These are phyloP conservation scores for Metschnikowia gelsemii DNA, from an alignment of 805 yeast genomes.

Conservation along the genomic window DNA sequence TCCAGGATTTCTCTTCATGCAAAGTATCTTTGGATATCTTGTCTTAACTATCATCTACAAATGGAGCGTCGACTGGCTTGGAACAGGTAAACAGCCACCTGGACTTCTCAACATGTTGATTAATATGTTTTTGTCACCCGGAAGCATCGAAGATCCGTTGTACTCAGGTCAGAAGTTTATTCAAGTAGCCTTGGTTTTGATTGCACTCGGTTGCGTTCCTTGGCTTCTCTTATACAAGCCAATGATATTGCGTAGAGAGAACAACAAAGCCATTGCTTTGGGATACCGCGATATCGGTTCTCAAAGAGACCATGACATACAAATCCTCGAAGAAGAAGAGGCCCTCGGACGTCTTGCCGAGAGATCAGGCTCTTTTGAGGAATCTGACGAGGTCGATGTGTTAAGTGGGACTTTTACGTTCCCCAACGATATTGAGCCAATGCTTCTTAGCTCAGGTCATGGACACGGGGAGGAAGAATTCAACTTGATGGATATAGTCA, in stretches of 20 bases:
- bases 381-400: constrained; percentile 18
- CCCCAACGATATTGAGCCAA: constrained; percentile 40
- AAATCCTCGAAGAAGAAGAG: constrained; percentile 43
- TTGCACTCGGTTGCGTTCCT: constrained; percentile 90
- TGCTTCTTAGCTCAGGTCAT: constrained; percentile 27
- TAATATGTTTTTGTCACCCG: constrained; percentile 93
- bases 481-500: constrained; percentile 64
- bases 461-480: constrained; percentile 42
- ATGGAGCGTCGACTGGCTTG: constrained; percentile 93
- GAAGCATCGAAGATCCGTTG: constrained; percentile 74
- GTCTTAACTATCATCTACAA: constrained; percentile 84
- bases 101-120: constrained; percentile 92
- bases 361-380: constrained; percentile 1
- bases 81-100: constrained; percentile 77
- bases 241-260: constrained; percentile 40
- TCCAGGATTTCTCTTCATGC: constrained; percentile 94
- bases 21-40: constrained; percentile 91
- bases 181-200: constrained; percentile 66
- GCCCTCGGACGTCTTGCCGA: constrained; percentile 17
- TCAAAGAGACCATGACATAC: constrained; percentile 29
- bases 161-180: constrained; percentile 76
- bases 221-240: constrained; percentile 88
- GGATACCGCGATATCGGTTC: constrained; percentile 41
- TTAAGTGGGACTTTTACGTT: constrained; percentile 24
- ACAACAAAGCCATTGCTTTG: constrained; percentile 30